Conservation (phyloP, 768 basidiomycete genomes). For the Amanita muscaria region DNA sequence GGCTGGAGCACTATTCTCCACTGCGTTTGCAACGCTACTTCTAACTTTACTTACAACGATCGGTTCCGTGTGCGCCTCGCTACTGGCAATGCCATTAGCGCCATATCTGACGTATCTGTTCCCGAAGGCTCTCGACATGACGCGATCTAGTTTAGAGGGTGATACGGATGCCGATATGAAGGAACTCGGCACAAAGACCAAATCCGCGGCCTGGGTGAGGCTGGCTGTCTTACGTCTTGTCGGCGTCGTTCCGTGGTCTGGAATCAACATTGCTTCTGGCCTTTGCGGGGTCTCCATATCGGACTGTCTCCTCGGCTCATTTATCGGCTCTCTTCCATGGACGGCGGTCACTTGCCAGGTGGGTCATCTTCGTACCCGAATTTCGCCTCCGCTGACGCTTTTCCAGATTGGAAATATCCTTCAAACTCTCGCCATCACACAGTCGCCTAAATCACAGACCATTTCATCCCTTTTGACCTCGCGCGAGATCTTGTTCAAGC, state of each 20-base stretch:
- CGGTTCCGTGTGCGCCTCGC: conserved; percentile 76
- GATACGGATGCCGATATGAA: conserved; percentile 39
- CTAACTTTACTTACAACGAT: conserved; percentile 80
- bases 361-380: conserved; percentile 13
- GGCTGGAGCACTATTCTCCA: conserved; percentile 79
- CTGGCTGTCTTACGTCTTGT: conserved; percentile 82
- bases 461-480: conserved; percentile 81
- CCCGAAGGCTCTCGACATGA: conserved; percentile 79
- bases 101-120: conserved; percentile 76
- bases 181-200: conserved; percentile 22
- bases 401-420: conserved; percentile 78
- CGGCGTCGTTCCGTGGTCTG: conserved; percentile 94
- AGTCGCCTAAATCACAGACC: conserved; percentile 62
- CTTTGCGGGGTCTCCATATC: conserved; percentile 72
- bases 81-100: conserved; percentile 75
- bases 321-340: conserved; percentile 83
- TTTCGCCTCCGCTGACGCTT: conserved; percentile 13
- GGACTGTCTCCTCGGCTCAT: conserved; percentile 73
- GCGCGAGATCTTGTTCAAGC: conserved; percentile 76
- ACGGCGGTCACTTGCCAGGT: conserved; percentile 90
- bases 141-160: conserved; percentile 71
- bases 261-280: conserved; percentile 94
- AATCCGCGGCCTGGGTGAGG: conserved; percentile 67
- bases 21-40: conserved; percentile 70
- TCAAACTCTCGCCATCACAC: conserved; percentile 70